Evolutionary conservation across 305 asterid genomes (phyloP).

Genomic region (Fraxinus platypoda): DNA sequence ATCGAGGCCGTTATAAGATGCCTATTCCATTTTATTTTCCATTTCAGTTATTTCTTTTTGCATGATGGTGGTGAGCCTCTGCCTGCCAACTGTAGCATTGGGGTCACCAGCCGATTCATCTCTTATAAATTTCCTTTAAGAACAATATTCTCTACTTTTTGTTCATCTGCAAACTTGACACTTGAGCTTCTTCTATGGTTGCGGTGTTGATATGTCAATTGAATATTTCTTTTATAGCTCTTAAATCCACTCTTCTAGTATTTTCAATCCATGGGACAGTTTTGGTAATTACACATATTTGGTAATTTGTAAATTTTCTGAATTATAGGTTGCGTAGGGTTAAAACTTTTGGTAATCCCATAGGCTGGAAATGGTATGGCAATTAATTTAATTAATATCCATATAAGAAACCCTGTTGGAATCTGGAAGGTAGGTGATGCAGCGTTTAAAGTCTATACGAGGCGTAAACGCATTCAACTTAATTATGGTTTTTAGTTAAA

Average conservation of each 20-base stretch:
- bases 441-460: neutral
- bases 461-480: neutral
- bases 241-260: neutral
- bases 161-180: neutral
- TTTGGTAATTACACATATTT: neutral
- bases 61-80: neutral
- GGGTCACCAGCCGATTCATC: neutral
- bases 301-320: neutral
- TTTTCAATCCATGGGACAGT: neutral
- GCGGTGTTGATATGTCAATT: neutral
- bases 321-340: neutral
- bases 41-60: neutral
- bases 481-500: neutral
- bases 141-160: neutral
- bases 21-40: neutral
- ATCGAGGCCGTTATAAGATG: neutral
- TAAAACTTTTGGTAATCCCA: neutral
- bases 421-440: neutral
- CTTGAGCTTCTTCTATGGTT: neutral
- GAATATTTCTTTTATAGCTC: neutral
- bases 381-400: neutral
- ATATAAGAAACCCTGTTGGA: neutral
- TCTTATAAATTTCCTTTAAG: neutral
- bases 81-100: neutral
- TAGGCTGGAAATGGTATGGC: neutral